Evolutionary conservation across 2,329 filamentous ascomycete genomes (phyloP), one percentile per base, ranked within the genome.

Genomic region (Hypoxylon sp.): DNA sequence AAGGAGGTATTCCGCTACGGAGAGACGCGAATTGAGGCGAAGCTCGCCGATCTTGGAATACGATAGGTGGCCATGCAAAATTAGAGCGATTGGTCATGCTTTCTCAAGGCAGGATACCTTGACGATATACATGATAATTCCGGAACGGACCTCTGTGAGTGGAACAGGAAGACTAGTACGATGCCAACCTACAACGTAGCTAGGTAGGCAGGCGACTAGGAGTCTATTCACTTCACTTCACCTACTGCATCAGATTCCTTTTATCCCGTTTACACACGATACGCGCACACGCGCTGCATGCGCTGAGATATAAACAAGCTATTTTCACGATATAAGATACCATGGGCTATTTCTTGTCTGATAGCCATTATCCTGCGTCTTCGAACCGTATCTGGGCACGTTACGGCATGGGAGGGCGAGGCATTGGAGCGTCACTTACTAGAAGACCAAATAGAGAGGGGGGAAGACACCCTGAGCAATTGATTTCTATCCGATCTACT

Each of bases 261-360:
- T 29, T 27, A 35, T 24, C 57, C 18, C 57, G 55, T 50, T 31
- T 20, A 31, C 20, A 58, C 53, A 43, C 42, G 60, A 45, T 51
- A 55, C n/a, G n/a, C n/a, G n/a, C n/a, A n/a, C n/a, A n/a, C n/a
- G n/a, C n/a, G n/a, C 47, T 60, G 55, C 40, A 37, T 23, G 53
- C 53, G 60, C 53, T 33, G 47, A 50, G 48, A 47, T 48, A 60
- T 60, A 57, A 48, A 47, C 49, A 47, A 46, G 49, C 24, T 55
- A 29, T 37, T 51, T 41, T 55, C 47, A 55, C 53, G 53, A 50
- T 59, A 54, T 15, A 63, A 60, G 60, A 63, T 63, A 63, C 60
- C 60, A 63, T 37, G 43, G 33, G 50, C 55, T 47, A 58, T 63
- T 60, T 63, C 37, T 33, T 58, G 33, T 60, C 55, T 50, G 49